These are phyloP conservation scores for Filobasidium wieringae DNA, from an alignment of 768 basidiomycete genomes.

Conservation along the genomic window DNA sequence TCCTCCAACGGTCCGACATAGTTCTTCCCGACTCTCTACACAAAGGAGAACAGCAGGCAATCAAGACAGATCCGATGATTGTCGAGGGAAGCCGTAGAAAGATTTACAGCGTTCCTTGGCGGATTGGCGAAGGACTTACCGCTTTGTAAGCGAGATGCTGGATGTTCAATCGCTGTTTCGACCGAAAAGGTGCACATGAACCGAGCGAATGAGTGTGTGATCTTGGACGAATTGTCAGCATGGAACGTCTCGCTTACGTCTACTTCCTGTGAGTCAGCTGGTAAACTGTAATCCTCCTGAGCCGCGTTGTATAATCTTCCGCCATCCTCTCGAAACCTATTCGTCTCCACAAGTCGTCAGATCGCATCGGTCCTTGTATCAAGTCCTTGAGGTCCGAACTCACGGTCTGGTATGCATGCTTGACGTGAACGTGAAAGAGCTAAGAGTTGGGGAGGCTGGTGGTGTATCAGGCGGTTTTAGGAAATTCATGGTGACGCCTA, in stretches of 20 bases:
- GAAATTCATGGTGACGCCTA: neutral
- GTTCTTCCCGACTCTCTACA: neutral
- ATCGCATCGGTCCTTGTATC: neutral
- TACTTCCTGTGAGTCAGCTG: neutral
- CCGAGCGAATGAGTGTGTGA: too few relatives aligned
- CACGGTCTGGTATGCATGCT: neutral
- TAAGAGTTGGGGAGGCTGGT: neutral
- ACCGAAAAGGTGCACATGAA: neutral
- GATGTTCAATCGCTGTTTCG: neutral
- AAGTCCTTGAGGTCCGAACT: neutral
- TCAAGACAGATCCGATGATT: neutral
- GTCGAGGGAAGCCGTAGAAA: neutral
- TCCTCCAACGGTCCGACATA: neutral
- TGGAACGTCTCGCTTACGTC: too few relatives aligned
- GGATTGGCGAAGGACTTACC: neutral
- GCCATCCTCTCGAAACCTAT: conserved; percentile 8
- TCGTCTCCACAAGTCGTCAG: neutral
- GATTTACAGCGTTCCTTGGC: too few relatives aligned
- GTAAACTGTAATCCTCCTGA: neutral
- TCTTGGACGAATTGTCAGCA: too few relatives aligned
- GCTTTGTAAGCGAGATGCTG: neutral
- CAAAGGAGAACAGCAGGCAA: neutral
- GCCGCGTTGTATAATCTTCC: conserved; percentile 4
- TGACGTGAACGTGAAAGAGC: conserved; percentile 1
- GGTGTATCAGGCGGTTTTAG: neutral